phyloP scores from a whole-genome alignment of 148 eudicot genomes.

The Rheum nobile region DNA sequence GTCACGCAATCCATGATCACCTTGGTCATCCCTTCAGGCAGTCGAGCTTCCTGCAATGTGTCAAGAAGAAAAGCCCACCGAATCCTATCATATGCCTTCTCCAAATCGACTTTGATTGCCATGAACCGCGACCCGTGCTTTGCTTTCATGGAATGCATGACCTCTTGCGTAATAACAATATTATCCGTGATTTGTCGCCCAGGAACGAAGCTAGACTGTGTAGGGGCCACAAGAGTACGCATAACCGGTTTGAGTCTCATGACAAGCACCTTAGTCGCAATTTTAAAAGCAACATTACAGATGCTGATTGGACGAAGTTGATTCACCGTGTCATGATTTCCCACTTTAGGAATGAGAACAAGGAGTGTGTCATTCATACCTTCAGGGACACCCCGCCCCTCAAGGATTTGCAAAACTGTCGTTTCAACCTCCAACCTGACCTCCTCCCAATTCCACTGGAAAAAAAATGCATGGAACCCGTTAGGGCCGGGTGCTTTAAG shows the following conservation, averaged over 20 bases:
- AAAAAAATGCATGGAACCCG: neutral
- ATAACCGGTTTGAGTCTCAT: neutral
- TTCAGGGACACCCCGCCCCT: neutral
- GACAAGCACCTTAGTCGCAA: neutral
- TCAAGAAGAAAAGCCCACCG: neutral
- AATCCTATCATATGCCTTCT: neutral
- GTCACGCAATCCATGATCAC: neutral
- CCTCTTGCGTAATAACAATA: neutral
- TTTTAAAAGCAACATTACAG: neutral
- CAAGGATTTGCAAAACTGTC: neutral
- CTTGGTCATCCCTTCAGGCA: accelerated
- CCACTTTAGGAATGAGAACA: neutral
- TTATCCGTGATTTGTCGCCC: neutral
- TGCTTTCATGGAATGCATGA: neutral
- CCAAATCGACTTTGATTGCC: neutral
- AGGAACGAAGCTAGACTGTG: neutral
- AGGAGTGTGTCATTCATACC: neutral
- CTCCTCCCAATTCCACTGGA: neutral
- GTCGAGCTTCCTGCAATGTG: neutral
- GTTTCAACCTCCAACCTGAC: neutral
- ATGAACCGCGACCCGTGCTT: accelerated
- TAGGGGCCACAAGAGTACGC: neutral
- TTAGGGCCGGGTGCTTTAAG: neutral
- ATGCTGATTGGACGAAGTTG: neutral
- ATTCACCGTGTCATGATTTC: neutral